phyloP scores from a whole-genome alignment of 257 asterid genomes.

The Nemophila menziesii region DNA sequence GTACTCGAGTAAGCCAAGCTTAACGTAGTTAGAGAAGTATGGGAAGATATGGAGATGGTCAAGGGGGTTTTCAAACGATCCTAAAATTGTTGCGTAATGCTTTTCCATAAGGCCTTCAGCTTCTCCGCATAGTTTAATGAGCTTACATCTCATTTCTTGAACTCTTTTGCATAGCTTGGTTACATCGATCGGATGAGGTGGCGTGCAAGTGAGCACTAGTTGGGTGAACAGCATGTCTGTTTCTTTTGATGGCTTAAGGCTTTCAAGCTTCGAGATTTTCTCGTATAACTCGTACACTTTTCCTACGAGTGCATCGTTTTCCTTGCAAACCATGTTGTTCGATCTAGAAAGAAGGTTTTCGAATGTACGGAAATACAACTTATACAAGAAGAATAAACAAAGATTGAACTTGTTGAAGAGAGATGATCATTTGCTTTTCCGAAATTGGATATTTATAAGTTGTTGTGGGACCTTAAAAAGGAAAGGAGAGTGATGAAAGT shows the following conservation, averaged over 20 bases:
- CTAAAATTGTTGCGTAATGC: constrained; percentile 49
- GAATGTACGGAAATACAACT: not conserved
- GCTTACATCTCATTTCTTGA: constrained; percentile 50
- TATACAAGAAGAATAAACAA: constrained; percentile 10
- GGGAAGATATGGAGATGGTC: constrained; percentile 54
- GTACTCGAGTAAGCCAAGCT: constrained; percentile 49
- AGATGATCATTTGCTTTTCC: not conserved
- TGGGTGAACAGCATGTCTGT: constrained; percentile 20
- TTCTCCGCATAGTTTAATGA: constrained; percentile 54
- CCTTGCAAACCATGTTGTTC: not conserved
- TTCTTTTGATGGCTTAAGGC: constrained; percentile 1
- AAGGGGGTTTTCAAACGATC: constrained; percentile 37
- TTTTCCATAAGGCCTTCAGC: constrained; percentile 74
- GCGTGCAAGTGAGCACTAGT: constrained; percentile 35
- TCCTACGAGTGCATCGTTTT: not conserved
- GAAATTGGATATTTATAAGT: not conserved
- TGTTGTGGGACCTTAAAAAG: not conserved
- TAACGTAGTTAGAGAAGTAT: constrained; percentile 61
- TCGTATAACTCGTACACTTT: not conserved
- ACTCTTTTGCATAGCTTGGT: constrained; percentile 41
- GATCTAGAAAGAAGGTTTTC: not conserved
- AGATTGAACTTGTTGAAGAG: not conserved
- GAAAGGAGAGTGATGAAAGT: not conserved
- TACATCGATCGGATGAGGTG: constrained; percentile 53
- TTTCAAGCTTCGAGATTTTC: constrained; percentile 2